Conservation (phyloP, 805 yeast species). For the Barnettozyma botsteinii region DNA sequence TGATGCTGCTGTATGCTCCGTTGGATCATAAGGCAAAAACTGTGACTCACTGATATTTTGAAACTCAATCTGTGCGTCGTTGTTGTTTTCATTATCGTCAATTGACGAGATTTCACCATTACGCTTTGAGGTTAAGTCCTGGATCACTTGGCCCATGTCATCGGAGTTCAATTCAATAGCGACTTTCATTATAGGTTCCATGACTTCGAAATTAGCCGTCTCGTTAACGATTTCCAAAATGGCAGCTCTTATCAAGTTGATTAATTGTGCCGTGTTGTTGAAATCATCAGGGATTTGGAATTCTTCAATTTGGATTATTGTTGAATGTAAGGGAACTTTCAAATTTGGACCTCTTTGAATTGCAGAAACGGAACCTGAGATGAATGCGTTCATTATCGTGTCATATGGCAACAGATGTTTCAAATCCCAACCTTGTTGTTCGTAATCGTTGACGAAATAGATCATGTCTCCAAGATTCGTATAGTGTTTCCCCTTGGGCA, state of each 20-base stretch:
- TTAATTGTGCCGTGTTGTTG: slow-evolving; percentile 31
- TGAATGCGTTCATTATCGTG: slow-evolving; percentile 43
- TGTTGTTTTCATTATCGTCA: slow-evolving; percentile 48
- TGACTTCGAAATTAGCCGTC: slow-evolving; percentile 38
- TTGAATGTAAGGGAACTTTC: slow-evolving; percentile 53
- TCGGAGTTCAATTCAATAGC: slow-evolving; percentile 60
- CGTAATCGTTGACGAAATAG: slow-evolving; percentile 28
- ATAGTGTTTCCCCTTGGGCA: slow-evolving; percentile 25
- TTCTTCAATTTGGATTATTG: slow-evolving; percentile 48
- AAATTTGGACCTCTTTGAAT: slow-evolving; percentile 58
- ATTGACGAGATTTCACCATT: slow-evolving; percentile 69
- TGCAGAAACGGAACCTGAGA: slow-evolving; percentile 55
- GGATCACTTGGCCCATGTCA: slow-evolving; percentile 76
- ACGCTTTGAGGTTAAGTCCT: slow-evolving; percentile 75
- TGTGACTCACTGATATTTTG: slow-evolving; percentile 52
- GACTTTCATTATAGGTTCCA: slow-evolving; percentile 88
- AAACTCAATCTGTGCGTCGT: slow-evolving; percentile 41
- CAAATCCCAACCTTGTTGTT: slow-evolving; percentile 25
- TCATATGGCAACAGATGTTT: slow-evolving; percentile 43
- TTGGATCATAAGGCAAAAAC: slow-evolving; percentile 75
- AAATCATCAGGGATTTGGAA: slow-evolving; percentile 46
- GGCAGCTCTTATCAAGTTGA: slow-evolving; percentile 42
- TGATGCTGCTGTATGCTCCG: slow-evolving; percentile 28
- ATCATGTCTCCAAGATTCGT: slow-evolving; percentile 31
- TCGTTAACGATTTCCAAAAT: slow-evolving; percentile 34